Evolutionary conservation across 2,329 filamentous ascomycete species (phyloP), one percentile per base, ranked within the genome.

Genomic region (Clonostachys rhizophaga): DNA sequence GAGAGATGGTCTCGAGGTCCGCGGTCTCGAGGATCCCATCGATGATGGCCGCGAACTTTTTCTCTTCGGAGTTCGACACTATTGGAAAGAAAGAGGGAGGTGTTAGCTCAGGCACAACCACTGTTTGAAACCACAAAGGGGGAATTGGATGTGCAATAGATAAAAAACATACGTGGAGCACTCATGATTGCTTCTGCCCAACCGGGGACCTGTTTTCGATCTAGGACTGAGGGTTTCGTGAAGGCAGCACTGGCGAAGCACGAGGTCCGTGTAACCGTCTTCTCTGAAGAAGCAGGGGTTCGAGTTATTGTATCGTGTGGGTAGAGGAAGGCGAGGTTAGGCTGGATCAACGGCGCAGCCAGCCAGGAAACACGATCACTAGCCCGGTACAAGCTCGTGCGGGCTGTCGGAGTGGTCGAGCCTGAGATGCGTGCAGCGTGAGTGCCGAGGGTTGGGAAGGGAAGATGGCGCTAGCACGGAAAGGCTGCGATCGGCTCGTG

Each of bases 1-100:
- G 74, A 30, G 81, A 80, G 45, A 84, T 77, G n/a, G 81, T 84
- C 54, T 77, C 71, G 39, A 84, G 74, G 53, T 84, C 78, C 47
- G 77, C 76, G 11, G 71, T 76, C 24, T 69, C 69, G 18, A 84
- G 73, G 51, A 84, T 83, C 39, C 63, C 69, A 57, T 84, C 81
- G 60, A 84, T 83, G 55, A 84, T 74, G 47, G 68, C 64, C 46
- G 76, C 83, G 62, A 81, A 84, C 53, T 71, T 67, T 47, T 60
- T 52, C 54, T 67, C 68, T 57, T 83, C 79, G 45, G 76, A 70
- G 46, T 66, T 46, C 39, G 69, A 69, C 52, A 82, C 78, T 82
- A 52, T 39, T 39, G 36, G 36, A 18, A n/a, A n/a, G 17, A 18
- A 3, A 18, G 14, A 39, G 43, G 30, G 5, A 39, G 24, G 24